A percentile compares a stretch with the other conserved stretches of the same genome.
Conservation (phyloP, 2,329 filamentous ascomycete species). For the Penicillium crustosum region DNA sequence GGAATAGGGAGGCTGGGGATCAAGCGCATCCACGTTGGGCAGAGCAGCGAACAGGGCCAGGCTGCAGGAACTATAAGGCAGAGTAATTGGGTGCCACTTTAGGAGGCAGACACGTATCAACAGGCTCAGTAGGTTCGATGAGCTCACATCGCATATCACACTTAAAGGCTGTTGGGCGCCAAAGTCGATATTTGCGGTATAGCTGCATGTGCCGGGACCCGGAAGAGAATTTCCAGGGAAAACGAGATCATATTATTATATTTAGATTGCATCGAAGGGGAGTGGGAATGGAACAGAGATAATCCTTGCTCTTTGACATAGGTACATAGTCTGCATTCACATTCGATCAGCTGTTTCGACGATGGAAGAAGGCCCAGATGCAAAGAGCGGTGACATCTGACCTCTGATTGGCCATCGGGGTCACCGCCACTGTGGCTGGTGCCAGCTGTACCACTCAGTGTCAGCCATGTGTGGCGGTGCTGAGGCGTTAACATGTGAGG, state of each 20-base stretch:
- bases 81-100: slow-evolving; percentile 23
- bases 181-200: slow-evolving; percentile 25
- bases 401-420: slow-evolving; percentile 25
- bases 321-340: neutral
- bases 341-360: neutral
- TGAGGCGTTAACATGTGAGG: neutral
- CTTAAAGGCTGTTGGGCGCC: slow-evolving; percentile 16
- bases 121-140: slow-evolving; percentile 5
- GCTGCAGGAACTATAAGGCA: slow-evolving; percentile 12
- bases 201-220: slow-evolving; percentile 17
- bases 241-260: neutral
- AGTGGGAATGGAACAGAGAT: neutral
- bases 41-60: slow-evolving; percentile 22
- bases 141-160: slow-evolving; percentile 16
- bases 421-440: slow-evolving; percentile 38
- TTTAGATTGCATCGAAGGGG: neutral
- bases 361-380: neutral
- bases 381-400: slow-evolving; percentile 34
- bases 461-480: slow-evolving; percentile 2
- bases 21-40: slow-evolving; percentile 24
- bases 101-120: slow-evolving; percentile 23
- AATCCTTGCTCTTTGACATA: neutral
- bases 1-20: slow-evolving; percentile 20
- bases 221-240: neutral
- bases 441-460: neutral